Percentiles rank a stretch among this genome's conserved stretches.
Evolutionary conservation across 257 asterid species (phyloP).

Genomic region (Solanum clarkiae): DNA sequence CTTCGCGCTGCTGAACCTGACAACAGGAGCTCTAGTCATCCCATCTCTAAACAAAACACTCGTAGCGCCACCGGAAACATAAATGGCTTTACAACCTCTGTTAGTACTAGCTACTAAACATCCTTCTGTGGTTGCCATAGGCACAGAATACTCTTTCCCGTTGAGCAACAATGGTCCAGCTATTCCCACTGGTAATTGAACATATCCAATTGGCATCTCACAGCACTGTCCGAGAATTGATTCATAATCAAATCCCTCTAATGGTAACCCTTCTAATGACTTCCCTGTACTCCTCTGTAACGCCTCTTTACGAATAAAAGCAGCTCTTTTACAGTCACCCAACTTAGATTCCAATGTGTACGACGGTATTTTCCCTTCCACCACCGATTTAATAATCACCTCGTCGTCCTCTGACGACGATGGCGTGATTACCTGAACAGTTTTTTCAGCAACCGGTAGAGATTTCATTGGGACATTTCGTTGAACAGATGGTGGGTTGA

Average conservation of each 20-base stretch:
- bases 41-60: slow-evolving; percentile 31
- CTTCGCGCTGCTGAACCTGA: slow-evolving; percentile 32
- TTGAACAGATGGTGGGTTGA: not conserved
- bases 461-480: not conserved
- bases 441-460: slow-evolving; percentile 1
- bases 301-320: slow-evolving; percentile 29
- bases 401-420: slow-evolving; percentile 20
- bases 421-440: not conserved
- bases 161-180: slow-evolving; percentile 50
- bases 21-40: slow-evolving; percentile 53
- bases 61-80: slow-evolving; percentile 36
- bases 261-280: slow-evolving; percentile 37
- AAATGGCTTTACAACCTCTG: slow-evolving; percentile 49
- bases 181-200: slow-evolving; percentile 50
- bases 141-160: slow-evolving; percentile 39
- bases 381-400: slow-evolving; percentile 18
- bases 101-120: slow-evolving; percentile 53
- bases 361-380: slow-evolving; percentile 22
- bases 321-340: slow-evolving; percentile 36
- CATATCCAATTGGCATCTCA: slow-evolving; percentile 57
- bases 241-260: slow-evolving; percentile 44
- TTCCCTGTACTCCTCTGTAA: slow-evolving; percentile 34
- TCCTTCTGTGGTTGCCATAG: slow-evolving; percentile 59
- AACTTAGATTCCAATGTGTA: slow-evolving; percentile 34
- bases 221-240: slow-evolving; percentile 56